A percentile compares a stretch with the other conserved stretches of the same genome.
Evolutionary conservation across 2,329 filamentous ascomycete species (phyloP).

Genomic region (Exserohilum rostratum): DNA sequence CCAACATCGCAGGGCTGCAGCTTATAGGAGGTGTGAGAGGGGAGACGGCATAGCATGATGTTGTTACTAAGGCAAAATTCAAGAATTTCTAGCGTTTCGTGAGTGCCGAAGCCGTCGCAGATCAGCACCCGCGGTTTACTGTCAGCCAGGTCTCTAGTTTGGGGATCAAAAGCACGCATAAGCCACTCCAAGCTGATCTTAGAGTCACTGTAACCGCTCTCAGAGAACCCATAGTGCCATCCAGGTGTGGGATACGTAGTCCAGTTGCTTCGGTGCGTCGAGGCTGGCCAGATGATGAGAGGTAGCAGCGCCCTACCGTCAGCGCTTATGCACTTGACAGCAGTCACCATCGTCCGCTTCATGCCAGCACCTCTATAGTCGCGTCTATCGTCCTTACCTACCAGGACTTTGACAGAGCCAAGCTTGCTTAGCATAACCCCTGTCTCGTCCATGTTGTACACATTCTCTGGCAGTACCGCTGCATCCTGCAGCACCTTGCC

Average conservation of each 20-base stretch:
- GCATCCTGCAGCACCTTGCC: conserved; percentile 14
- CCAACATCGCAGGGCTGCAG: neutral
- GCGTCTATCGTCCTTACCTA: conserved; percentile 26
- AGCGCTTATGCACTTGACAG: neutral
- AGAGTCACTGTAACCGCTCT: too few relatives aligned
- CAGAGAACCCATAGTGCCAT: neutral
- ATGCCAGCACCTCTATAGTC: conserved; percentile 25
- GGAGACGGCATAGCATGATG: neutral
- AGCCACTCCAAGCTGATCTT: too few relatives aligned
- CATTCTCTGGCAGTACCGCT: conserved; percentile 23
- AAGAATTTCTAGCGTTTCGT: too few relatives aligned
- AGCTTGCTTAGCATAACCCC: conserved; percentile 12
- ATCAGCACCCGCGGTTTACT: too few relatives aligned
- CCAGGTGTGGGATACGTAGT: neutral
- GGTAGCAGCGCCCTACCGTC: neutral
- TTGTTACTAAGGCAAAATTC: too few relatives aligned
- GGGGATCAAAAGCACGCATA: too few relatives aligned
- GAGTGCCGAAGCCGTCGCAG: too few relatives aligned
- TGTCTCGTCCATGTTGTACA: conserved; percentile 24
- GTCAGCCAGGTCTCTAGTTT: too few relatives aligned
- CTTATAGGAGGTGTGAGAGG: neutral
- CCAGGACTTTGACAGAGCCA: conserved; percentile 23
- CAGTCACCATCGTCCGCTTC: conserved; percentile 26
- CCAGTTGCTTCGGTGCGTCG: neutral
- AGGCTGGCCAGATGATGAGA: neutral